These are phyloP conservation scores for Cladosporium sp. DNA, from an alignment of 2,329 filamentous ascomycete species.

Conservation along the genomic window DNA sequence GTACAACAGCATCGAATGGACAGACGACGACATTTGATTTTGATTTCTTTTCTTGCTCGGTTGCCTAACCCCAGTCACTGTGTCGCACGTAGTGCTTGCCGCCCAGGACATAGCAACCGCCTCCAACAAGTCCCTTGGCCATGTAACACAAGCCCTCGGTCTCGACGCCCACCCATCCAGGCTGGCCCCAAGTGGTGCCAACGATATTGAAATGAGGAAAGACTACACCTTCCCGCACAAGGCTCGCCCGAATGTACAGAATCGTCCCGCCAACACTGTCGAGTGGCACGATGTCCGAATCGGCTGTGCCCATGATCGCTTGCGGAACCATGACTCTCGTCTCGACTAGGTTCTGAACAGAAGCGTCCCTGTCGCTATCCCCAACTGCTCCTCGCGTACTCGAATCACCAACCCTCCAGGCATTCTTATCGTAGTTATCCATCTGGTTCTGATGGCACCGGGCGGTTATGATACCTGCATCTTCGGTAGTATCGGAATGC, in stretches of 20 bases:
- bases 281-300: constrained; percentile 31
- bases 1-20: no score
- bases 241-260: constrained; percentile 31
- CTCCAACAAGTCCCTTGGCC: constrained; percentile 13
- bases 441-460: constrained; percentile 30
- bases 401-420: constrained; percentile 24
- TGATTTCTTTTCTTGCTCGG: no score
- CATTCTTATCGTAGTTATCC: constrained; percentile 35
- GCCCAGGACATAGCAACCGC: constrained; percentile 19
- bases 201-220: constrained; percentile 33
- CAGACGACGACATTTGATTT: no score
- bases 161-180: constrained; percentile 35
- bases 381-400: constrained; percentile 3
- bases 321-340: constrained; percentile 16
- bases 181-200: constrained; percentile 33
- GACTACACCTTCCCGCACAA: constrained; percentile 31
- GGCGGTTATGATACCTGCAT: constrained; percentile 33
- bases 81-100: constrained; percentile 17
- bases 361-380: constrained; percentile 9
- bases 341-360: constrained; percentile 10
- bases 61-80: constrained; percentile 19
- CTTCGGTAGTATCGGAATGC: constrained; percentile 23
- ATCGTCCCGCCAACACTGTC: constrained; percentile 36
- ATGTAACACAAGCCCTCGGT: constrained; percentile 36
- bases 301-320: constrained; percentile 22